Evolutionary conservation across 1,284 basidiomycete genomes (phyloP).

Genomic region (Heterobasidion irregulare): DNA sequence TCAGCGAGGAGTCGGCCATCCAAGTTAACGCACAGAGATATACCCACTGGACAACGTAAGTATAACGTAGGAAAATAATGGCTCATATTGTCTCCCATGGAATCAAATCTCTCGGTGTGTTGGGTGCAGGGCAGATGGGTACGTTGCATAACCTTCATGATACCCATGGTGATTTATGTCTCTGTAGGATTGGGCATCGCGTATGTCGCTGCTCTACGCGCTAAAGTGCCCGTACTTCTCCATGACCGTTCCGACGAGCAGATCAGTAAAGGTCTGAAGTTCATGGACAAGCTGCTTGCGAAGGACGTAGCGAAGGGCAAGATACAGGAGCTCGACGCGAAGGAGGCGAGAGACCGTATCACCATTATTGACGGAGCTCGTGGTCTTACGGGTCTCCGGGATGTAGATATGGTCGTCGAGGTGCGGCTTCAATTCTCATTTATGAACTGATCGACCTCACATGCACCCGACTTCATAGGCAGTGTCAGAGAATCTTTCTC

Average conservation of each 20-base stretch:
- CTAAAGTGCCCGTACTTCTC: constrained; percentile 69
- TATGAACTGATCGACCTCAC: neutral
- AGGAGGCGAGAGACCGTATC: constrained; percentile 64
- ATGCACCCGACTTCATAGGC: constrained; percentile 41
- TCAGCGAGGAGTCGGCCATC: too few relatives aligned
- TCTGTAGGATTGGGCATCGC: constrained; percentile 68
- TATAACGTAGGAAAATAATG: neutral
- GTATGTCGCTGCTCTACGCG: constrained; percentile 73
- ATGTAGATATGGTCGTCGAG: constrained; percentile 89
- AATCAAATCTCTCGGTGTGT: constrained; percentile 59
- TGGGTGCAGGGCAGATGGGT: constrained; percentile 85
- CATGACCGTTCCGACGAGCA: constrained; percentile 57
- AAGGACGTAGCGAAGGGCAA: constrained; percentile 86
- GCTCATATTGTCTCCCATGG: constrained; percentile 44
- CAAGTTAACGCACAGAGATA: too few relatives aligned
- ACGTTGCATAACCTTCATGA: constrained; percentile 4
- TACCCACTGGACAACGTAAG: too few relatives aligned
- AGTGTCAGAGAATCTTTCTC: constrained; percentile 76
- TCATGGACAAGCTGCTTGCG: constrained; percentile 78
- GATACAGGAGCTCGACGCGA: constrained; percentile 66
- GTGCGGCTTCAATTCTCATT: constrained; percentile 27
- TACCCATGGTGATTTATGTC: neutral
- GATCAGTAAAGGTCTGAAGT: constrained; percentile 58
- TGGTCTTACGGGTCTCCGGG: constrained; percentile 48
- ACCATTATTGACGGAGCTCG: constrained; percentile 39